Percentiles rank a stretch among this genome's conserved stretches.
Evolutionary conservation across 352 stramenopile genomes (phyloP).

Genomic region (Globisporangium recalcitrans): DNA sequence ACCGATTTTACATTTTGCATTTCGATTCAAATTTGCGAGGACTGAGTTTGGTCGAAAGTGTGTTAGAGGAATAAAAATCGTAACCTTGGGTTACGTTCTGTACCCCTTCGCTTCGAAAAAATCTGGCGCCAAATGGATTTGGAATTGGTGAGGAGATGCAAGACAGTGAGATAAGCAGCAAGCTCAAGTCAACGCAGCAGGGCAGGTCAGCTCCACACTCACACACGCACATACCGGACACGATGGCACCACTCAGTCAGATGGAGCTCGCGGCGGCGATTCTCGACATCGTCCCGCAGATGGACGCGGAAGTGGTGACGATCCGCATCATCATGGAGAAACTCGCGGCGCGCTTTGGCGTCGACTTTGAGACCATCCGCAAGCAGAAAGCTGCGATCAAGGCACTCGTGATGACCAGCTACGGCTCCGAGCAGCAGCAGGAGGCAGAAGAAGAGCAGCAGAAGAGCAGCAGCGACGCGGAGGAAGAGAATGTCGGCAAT

Average conservation of each 20-base stretch:
- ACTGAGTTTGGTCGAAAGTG: no score
- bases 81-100: no score
- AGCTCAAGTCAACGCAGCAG: no score
- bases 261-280: conserved; percentile 32
- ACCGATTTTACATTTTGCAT: no score
- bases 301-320: conserved; percentile 49
- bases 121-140: no score
- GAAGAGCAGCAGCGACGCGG: conserved; percentile 6
- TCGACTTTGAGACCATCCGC: conserved; percentile 20
- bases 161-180: no score
- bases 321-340: conserved; percentile 44
- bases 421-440: conserved; percentile 7
- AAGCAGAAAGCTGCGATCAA: conserved; percentile 11
- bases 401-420: conserved; percentile 13
- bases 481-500: not conserved
- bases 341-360: conserved; percentile 43
- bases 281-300: conserved; percentile 42
- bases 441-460: conserved; percentile 26
- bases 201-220: no score
- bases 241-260: conserved; percentile 20
- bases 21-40: no score
- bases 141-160: no score
- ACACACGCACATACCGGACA: not conserved
- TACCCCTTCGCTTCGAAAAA: no score
- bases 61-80: no score